Evolutionary conservation across 257 asterid genomes (phyloP), one percentile per base, ranked within the genome.

Genomic region (Salvia rosmarinus): DNA sequence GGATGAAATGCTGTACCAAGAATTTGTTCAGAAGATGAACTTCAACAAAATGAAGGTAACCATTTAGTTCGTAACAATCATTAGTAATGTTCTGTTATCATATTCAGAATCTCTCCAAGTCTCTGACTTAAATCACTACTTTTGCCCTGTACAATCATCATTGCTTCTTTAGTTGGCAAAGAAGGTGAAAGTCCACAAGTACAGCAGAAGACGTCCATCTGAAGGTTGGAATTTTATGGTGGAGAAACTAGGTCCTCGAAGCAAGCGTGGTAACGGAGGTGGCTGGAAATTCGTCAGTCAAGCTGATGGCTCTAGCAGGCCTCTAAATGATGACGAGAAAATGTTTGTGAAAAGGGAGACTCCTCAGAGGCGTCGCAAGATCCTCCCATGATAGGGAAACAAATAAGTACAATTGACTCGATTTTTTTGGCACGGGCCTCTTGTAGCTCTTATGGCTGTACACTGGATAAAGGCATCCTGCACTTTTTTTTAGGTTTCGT

Each of bases 321-420:
- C 99, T 40, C 78, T 94, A 5, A 85, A 94, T 51, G 98, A 91
- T 58, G 56, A 72, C 2, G 98, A 94, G 75, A 94, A 88, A 78
- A 85, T 87, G 96, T 94, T 89, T 73, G 87, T 94, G 46, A 88
- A 80, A 78, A 77, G 96, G 80, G 99, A 94, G 88, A 91, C 96
- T 62, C 98, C 98, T 47, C 85, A 86, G 4, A 76, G 96, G 68
- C 86, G 96, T 16, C 69, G 81, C 19, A 89, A 71, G 84, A 85
- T 91, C 79, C 85, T 89, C 63, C 90, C 96, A 1, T 93, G 81
- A 89, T 59, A 63, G 34, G 34, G 34, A 4, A 25, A 1, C 4
- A 10, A 13, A n/a, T 10, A 30, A 52, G 56, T 42, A 51, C 49
- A 46, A 44, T 19, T 19, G 70, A 37, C 57, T 64, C 9, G 4